Percentiles rank a stretch among this genome's conserved stretches.
Conservation (phyloP, 139 green algal genomes). For the Chlorella sp. region DNA sequence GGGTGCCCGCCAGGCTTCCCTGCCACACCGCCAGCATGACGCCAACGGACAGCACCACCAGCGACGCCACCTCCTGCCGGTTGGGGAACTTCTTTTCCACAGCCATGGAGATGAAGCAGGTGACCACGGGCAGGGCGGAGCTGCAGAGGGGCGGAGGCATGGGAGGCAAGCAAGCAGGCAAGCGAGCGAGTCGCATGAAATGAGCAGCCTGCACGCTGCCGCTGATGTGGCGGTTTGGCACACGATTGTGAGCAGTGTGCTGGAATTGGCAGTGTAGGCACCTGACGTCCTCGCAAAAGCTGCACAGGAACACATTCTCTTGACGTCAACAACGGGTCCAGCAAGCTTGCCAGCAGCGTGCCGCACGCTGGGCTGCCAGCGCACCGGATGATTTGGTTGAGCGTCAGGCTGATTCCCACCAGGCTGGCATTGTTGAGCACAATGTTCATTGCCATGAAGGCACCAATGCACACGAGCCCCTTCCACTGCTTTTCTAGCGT, state of each 20-base stretch:
- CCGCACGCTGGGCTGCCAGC: too few relatives aligned
- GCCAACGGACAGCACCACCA: slow-evolving; percentile 58
- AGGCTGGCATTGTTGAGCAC: slow-evolving; percentile 69
- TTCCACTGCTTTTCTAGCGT: slow-evolving; percentile 56
- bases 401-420: slow-evolving; percentile 44
- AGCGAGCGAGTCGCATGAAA: too few relatives aligned
- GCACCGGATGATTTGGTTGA: slow-evolving; percentile 8
- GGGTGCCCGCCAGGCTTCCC: slow-evolving; percentile 41
- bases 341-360: too few relatives aligned
- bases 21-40: slow-evolving; percentile 68
- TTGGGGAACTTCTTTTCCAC: slow-evolving; percentile 57
- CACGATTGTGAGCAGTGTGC: too few relatives aligned
- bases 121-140: slow-evolving; percentile 55
- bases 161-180: not conserved
- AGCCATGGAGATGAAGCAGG: slow-evolving; percentile 50
- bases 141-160: not conserved
- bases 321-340: too few relatives aligned
- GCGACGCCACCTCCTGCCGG: slow-evolving; percentile 34
- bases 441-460: slow-evolving; percentile 66
- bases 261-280: too few relatives aligned
- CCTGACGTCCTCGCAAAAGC: too few relatives aligned
- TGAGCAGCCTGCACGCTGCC: too few relatives aligned
- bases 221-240: too few relatives aligned
- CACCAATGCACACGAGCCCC: slow-evolving; percentile 59
- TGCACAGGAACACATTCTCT: too few relatives aligned